Conservation (phyloP, 345 rosid species). For the Bruguiera parviflora region DNA sequence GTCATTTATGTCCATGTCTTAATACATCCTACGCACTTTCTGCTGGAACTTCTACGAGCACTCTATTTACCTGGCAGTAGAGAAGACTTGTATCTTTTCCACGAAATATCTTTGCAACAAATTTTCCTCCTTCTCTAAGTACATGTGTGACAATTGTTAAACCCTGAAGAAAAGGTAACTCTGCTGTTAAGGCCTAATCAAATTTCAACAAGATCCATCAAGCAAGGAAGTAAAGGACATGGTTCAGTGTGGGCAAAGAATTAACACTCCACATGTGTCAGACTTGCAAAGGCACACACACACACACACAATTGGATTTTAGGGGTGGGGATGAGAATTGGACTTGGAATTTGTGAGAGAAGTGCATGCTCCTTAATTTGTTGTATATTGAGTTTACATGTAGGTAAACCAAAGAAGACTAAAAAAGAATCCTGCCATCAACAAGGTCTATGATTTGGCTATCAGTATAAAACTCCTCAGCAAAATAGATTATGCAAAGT, state of each 20-base stretch:
- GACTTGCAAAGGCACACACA: too few relatives aligned
- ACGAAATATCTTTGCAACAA: conserved; percentile 92
- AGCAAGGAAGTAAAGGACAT: background rate
- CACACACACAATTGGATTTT: too few relatives aligned
- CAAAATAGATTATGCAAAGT: background rate
- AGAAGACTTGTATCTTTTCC: conserved; percentile 98
- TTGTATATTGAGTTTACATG: too few relatives aligned
- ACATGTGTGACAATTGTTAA: conserved; percentile 84
- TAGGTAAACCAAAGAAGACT: too few relatives aligned
- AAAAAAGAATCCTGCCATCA: too few relatives aligned
- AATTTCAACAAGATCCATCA: background rate
- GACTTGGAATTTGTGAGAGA: too few relatives aligned
- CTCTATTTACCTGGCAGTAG: conserved; percentile 69
- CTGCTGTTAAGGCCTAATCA: conserved; percentile 4
- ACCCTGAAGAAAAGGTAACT: conserved; percentile 46
- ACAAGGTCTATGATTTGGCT: too few relatives aligned
- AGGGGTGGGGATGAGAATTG: too few relatives aligned
- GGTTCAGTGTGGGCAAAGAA: background rate
- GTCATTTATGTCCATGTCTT: background rate
- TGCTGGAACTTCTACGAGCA: conserved; percentile 12
- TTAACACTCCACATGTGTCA: too few relatives aligned
- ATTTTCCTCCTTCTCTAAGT: conserved; percentile 87
- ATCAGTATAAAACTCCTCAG: background rate
- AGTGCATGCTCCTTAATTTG: too few relatives aligned
- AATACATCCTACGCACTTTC: background rate